Conservation (phyloP, 202 grass and related monocot genomes). For the Dendrocalamus latiflorus region DNA sequence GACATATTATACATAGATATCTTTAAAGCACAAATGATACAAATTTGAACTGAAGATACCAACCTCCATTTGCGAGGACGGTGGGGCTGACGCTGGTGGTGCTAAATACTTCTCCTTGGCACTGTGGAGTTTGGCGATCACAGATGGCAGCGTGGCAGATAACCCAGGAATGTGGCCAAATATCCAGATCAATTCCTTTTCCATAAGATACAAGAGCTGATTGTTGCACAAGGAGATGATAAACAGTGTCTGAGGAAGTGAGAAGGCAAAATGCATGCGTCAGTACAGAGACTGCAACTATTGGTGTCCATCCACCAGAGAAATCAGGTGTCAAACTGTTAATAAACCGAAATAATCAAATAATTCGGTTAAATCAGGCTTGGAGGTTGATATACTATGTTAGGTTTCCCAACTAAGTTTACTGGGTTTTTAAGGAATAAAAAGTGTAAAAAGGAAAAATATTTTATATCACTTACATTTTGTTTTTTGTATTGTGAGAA, state of each 20-base stretch:
- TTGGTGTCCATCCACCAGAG: neutral
- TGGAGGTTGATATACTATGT: neutral
- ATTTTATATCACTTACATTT: neutral
- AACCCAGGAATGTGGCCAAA: slow-evolving; percentile 71
- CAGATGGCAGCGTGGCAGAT: slow-evolving; percentile 59
- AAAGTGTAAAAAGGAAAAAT: neutral
- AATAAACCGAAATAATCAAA: neutral
- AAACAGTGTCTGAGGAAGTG: slow-evolving; percentile 64
- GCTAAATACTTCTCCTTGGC: slow-evolving; percentile 83
- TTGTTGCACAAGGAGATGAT: slow-evolving; percentile 96
- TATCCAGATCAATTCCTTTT: slow-evolving; percentile 80
- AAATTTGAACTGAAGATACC: slow-evolving; percentile 17
- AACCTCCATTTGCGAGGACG: slow-evolving; percentile 53
- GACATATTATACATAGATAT: neutral
- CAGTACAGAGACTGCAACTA: neutral
- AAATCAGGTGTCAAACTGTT: neutral
- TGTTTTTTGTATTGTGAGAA: neutral
- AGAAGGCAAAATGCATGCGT: slow-evolving; percentile 23
- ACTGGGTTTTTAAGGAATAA: neutral
- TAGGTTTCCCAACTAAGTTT: neutral
- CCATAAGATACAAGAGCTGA: slow-evolving; percentile 81
- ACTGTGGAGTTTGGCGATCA: slow-evolving; percentile 71
- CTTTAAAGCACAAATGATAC: slow-evolving; percentile 15
- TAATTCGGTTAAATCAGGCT: neutral
- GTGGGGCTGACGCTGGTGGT: slow-evolving; percentile 33